These are phyloP conservation scores for Plantago coronopus DNA, from an alignment of 305 asterid species.

Conservation along the genomic window DNA sequence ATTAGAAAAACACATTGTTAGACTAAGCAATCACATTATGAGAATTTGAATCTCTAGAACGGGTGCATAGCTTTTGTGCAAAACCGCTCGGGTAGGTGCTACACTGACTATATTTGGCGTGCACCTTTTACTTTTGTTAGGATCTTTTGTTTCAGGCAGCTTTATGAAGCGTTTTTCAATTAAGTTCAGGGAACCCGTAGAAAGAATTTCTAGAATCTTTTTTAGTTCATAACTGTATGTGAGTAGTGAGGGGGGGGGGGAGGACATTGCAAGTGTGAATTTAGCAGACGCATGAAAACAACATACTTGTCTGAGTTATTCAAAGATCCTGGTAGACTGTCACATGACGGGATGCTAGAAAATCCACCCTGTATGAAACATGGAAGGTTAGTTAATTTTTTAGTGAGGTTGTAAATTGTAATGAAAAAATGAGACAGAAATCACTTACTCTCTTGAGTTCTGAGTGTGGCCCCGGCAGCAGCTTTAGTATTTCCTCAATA, in stretches of 20 bases:
- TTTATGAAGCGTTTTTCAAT: no score
- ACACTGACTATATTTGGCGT: neutral
- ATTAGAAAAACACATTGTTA: conserved; percentile 26
- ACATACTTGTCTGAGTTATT: conserved; percentile 63
- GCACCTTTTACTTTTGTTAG: neutral
- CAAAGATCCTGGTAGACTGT: conserved; percentile 50
- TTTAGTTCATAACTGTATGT: no score
- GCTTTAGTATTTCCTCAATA: conserved; percentile 75
- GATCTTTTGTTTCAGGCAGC: no score
- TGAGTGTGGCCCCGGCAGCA: conserved; percentile 92
- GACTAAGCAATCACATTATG: neutral
- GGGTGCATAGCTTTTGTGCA: neutral
- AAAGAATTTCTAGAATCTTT: no score
- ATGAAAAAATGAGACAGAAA: conserved; percentile 12
- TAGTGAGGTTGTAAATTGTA: conserved; percentile 11
- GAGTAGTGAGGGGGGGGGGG: no score
- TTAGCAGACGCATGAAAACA: conserved; percentile 11
- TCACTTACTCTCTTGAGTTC: conserved; percentile 75
- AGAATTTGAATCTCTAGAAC: neutral
- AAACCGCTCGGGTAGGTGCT: neutral
- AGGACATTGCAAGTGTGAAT: no score
- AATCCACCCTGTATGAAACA: conserved; percentile 61
- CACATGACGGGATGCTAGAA: conserved; percentile 64
- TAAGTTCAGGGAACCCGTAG: no score
- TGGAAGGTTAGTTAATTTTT: conserved; percentile 18